Conservation (phyloP, 129 eudicot species). For the Mikania micrantha region DNA sequence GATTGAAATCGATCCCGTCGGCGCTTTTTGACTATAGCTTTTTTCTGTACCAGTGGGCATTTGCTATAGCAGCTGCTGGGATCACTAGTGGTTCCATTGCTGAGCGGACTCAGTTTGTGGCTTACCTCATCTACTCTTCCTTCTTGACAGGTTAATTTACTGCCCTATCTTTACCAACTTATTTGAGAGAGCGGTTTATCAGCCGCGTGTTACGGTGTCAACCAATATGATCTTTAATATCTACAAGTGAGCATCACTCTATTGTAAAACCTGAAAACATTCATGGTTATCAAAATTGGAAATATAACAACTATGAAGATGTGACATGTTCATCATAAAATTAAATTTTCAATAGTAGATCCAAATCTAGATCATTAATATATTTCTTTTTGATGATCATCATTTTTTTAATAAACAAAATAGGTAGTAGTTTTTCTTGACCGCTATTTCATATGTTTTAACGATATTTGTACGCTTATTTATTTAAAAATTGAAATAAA, state of each 20-base stretch:
- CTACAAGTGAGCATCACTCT: too few species aligned
- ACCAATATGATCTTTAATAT: too few species aligned
- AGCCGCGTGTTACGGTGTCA: too few species aligned
- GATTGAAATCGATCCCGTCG: slow-evolving; percentile 42
- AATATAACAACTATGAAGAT: neutral
- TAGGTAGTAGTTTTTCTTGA: neutral
- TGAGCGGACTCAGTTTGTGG: slow-evolving; percentile 66
- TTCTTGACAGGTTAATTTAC: slow-evolving; percentile 41
- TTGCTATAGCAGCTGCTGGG: slow-evolving; percentile 78
- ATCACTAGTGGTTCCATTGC: slow-evolving; percentile 74
- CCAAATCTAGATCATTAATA: neutral
- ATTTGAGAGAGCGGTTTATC: too few species aligned
- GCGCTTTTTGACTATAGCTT: slow-evolving; percentile 44
- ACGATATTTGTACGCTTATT: neutral
- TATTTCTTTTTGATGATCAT: too few species aligned
- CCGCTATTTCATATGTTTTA: neutral
- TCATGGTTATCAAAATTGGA: too few species aligned
- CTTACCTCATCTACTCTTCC: slow-evolving; percentile 62
- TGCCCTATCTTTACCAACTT: neutral
- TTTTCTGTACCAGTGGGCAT: slow-evolving; percentile 68
- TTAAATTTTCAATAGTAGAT: neutral
- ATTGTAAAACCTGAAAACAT: too few species aligned
- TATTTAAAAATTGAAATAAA: neutral
- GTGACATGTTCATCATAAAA: neutral
- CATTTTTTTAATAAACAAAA: too few species aligned